phyloP scores from a whole-genome alignment of 139 green algal genomes.

The Picochlorum sp. region DNA sequence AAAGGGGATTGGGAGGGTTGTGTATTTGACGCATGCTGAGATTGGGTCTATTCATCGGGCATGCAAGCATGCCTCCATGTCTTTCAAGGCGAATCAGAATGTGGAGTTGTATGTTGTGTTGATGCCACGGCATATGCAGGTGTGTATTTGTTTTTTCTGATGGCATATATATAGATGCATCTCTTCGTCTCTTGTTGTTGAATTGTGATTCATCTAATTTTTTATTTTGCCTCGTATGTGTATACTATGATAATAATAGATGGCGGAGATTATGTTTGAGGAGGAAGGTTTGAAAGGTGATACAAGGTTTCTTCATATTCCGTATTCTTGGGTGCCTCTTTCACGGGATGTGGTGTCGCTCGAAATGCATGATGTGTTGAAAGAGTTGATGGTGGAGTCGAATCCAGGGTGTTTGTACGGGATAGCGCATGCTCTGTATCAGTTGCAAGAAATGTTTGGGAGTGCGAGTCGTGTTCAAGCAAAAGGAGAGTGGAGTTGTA shows the following conservation, averaged over 20 bases:
- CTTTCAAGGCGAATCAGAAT: neutral
- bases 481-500: conserved; percentile 57
- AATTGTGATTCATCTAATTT: too few relatives aligned
- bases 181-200: too few relatives aligned
- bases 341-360: conserved; percentile 83
- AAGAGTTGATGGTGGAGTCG: conserved; percentile 53
- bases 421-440: conserved; percentile 54
- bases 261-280: conserved; percentile 61
- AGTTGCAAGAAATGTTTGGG: conserved; percentile 69
- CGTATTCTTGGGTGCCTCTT: conserved; percentile 73
- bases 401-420: conserved; percentile 61
- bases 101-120: conserved; percentile 12
- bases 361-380: conserved; percentile 59
- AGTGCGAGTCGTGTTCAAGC: conserved; percentile 56
- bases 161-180: too few relatives aligned
- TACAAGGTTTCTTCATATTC: conserved; percentile 50
- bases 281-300: conserved; percentile 66
- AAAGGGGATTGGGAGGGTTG: conserved; percentile 16
- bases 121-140: conserved; percentile 18
- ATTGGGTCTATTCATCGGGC: conserved; percentile 15
- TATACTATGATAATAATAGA: neutral
- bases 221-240: too few relatives aligned
- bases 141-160: neutral
- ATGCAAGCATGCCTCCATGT: conserved; percentile 17
- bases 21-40: conserved; percentile 20